Base-by-base conservation (phyloP, 2,329 filamentous ascomycete genomes). In the Paracamarosporium sp. region DNA sequence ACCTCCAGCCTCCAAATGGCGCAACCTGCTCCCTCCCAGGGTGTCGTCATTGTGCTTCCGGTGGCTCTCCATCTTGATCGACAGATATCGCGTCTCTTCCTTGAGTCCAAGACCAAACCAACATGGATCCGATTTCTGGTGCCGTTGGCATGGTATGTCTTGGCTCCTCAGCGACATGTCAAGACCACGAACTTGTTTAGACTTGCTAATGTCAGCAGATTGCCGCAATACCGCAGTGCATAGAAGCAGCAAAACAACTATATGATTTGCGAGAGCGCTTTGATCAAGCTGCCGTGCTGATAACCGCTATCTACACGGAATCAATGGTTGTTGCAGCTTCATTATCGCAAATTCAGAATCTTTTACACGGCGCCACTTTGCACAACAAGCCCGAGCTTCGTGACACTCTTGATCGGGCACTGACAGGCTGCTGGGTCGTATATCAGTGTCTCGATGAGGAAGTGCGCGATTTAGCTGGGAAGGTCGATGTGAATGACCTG, bases 311-410 rank as follows among this genome's bases (percentile, higher is more conserved):
- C 36, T 75, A 74, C 50, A 65, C 70, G 17, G 73, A 75, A 48
- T 71, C 70, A 4, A 70, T 72, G 61, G 66, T 73, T 38, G 67
- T 75, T 17, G 71, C 72, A 0, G 72, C 73, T 7, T 72, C 70
- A 2, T 54, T 75, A 1, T 66, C 67, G 4, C 73, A 75, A 55
- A 59, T 75, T 9, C 70, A 75, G 50, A 66, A 53, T 45, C 62
- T 75, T 2, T 46, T 75, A 3, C 60, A 72, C 5, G 61, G 67
- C 53, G 66, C 70, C 51, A 62, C 65, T n/a, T 57, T 76, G 11
- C 56, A 60, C 17, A 60, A 59, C 47, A 72, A 70, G 33, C 70
- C 71, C 2, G 66, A 73, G 54, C 60, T 76, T 24, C 60, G 67
- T 24, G 65, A 71, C 13, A 70, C 72, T 1, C 71, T 75, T 41